Base-by-base conservation (phyloP, 805 yeast species). In the Naumovozyma castellii region DNA sequence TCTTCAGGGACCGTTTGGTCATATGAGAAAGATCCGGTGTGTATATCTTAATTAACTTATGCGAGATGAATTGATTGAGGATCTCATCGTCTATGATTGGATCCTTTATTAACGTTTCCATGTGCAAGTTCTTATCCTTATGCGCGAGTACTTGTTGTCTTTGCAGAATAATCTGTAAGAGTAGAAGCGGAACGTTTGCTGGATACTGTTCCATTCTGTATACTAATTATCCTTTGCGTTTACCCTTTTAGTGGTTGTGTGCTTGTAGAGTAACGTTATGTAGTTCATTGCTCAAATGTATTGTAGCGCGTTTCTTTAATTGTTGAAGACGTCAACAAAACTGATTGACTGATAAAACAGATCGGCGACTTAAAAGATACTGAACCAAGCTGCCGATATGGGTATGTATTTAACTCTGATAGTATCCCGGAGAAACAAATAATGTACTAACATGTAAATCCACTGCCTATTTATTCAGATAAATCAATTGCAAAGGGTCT, bases 401-500 rank as follows among this genome's bases (percentile, higher is more conserved):
- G 27, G 27, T 22, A 22, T 6, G 27, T 22, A 10, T 22, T 22
- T 22, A 22, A 22, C 27, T n/a, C n/a, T n/a, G n/a, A n/a, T n/a
- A n/a, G n/a, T n/a, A n/a, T n/a, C n/a, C n/a, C n/a, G n/a, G n/a
- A n/a, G n/a, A n/a, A n/a, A n/a, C n/a, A n/a, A n/a, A n/a, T n/a
- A n/a, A n/a, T n/a, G n/a, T n/a, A n/a, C n/a, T n/a, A n/a, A n/a
- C n/a, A n/a, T n/a, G n/a, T n/a, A n/a, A n/a, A n/a, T n/a, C n/a
- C n/a, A n/a, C n/a, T n/a, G n/a, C n/a, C 27, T 6, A 22, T 22
- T 10, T 6, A 22, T 22, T 10, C 48, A 75, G 90, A 81, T 43
- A 78, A 75, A 51, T 70, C 76, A 19, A 72, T 82, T 34, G 72
- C 72, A 38, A 75, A 79, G 51, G 87, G 88, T 5, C 68, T 83